Evolutionary conservation across 495 filamentous ascomycete species (phyloP).

Genomic region (Penicillium nucicola): DNA sequence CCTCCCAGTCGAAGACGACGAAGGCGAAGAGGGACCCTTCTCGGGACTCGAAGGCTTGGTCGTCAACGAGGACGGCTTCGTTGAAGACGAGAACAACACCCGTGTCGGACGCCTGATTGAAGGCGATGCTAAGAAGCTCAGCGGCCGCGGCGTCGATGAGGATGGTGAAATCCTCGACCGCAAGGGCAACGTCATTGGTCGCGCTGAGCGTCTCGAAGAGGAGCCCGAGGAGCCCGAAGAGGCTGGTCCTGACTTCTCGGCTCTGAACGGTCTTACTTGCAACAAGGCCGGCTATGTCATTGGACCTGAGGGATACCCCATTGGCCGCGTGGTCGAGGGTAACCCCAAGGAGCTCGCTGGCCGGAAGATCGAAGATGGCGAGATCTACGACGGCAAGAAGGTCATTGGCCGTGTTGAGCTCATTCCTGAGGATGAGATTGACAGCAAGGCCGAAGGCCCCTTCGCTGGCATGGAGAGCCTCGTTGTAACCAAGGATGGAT

Average conservation of each 20-base stretch:
- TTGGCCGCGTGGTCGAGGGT: slow-evolving; percentile 68
- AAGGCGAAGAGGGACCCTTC: slow-evolving; percentile 57
- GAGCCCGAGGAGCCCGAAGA: slow-evolving; percentile 44
- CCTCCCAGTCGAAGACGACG: slow-evolving; percentile 53
- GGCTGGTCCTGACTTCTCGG: slow-evolving; percentile 52
- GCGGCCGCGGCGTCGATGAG: slow-evolving; percentile 60
- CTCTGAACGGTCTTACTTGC: slow-evolving; percentile 62
- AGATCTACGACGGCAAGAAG: slow-evolving; percentile 71
- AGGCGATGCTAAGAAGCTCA: slow-evolving; percentile 61
- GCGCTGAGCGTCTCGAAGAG: slow-evolving; percentile 49
- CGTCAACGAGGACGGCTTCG: slow-evolving; percentile 55
- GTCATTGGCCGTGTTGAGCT: slow-evolving; percentile 72
- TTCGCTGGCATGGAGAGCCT: slow-evolving; percentile 75
- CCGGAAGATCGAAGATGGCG: slow-evolving; percentile 66
- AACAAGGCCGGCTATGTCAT: slow-evolving; percentile 83
- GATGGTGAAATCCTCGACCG: slow-evolving; percentile 65
- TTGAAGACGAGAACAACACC: slow-evolving; percentile 58
- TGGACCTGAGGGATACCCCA: slow-evolving; percentile 63
- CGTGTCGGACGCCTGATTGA: slow-evolving; percentile 57
- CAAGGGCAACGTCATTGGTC: slow-evolving; percentile 58
- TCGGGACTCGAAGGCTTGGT: slow-evolving; percentile 62
- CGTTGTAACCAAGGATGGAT: slow-evolving; percentile 64
- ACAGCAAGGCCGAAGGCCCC: slow-evolving; percentile 64
- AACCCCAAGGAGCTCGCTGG: slow-evolving; percentile 64
- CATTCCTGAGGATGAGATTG: slow-evolving; percentile 68